Base-by-base conservation (phyloP, 2,329 filamentous ascomycete genomes). In the Decorospora gaudefroyi region DNA sequence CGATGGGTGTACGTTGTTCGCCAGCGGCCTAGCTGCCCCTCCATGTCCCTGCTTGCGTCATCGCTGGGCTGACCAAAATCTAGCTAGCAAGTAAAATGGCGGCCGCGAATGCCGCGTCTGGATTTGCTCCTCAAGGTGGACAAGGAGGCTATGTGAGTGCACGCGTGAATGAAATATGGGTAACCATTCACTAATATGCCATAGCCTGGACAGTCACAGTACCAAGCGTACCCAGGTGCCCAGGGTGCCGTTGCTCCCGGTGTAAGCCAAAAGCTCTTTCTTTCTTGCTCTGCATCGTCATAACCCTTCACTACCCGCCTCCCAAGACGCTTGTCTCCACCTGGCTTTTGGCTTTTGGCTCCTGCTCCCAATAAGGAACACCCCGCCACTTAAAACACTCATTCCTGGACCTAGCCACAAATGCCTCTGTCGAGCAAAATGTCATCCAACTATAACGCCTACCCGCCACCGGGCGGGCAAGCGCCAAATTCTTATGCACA, bases 141-240 rank as follows among this genome's bases (percentile, higher is more conserved):
- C 65, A 64, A 51, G 72, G 72, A 56, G 73, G 74, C 69, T 80
- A 81, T 67, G 80, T 82, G 72, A 77, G 80, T 79, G 15, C 25
- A 27, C 11, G 30, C 38, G 29, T 34, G 19, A 22, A 37, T 39
- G 46, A 29, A 11, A 22, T 47, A 30, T 40, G 41, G 42, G 44
- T 46, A 42, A 46, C 21, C 35, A 35, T 50, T 55, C 58, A 46
- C 62, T 65, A 59, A 65, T 44, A 46, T 37, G 29, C 42, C 39
- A 30, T 40, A 75, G 73, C 72, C 72, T 54, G 69, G 72, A 37
- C 74, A 78, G 56, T 70, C 67, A 49, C 72, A 75, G 61, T 82
- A 83, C 69, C 78, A 82, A 71, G 75, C 79, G 54, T 83, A 79
- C 64, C 75, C 74, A 57, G 75, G 75, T 51, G 81, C 77, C 63